Base-by-base conservation (phyloP, 148 eudicot genomes). In the Cornus florida region DNA sequence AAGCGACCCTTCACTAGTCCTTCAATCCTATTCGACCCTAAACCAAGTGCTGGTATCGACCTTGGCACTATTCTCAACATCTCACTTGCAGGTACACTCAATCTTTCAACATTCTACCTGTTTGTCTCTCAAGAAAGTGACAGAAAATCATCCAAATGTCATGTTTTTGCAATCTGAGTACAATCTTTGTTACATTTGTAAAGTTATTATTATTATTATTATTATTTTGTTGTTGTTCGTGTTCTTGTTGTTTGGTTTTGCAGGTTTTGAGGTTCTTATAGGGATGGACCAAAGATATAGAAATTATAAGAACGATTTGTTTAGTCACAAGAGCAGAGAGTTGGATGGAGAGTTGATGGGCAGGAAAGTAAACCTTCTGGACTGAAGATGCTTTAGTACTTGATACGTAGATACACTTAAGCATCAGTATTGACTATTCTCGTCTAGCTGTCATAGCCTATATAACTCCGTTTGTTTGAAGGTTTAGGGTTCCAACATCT, bases 21-120 rank as follows among this genome's bases (percentile, higher is more conserved):
- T 75, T 95, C 99, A 8, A 76, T 95, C 17, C 72, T 93, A 10
- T 92, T 81, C 65, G 84, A 88, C 76, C 86, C 97, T 20, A 95
- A 90, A 85, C 88, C 88, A 74, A 98, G 98, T 43, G 95, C 99
- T 17, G 99, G 93, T 76, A 86, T 93, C 48, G 98, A 92, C 82
- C 78, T 93, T 31, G 91, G 91, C 50, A 84, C 94, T 23, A 80
- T 95, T 12, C 78, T 81, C 76, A 73, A 57, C 72, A 74, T 91
- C 70, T 90, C 99, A 14, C 72, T 85, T 28, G 76, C 94, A 73
- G 97, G 98, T 90, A 68, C 70, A 75, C 6, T 13, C 22, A 23
- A 56, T 56, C 31, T 48, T 7, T 22, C 39, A 10, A 17, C 38
- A 38, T 20, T 67, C 12, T 8, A 20, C 19, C 38, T 24, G 53